Base-by-base conservation (phyloP, 2,329 filamentous ascomycete genomes). In the Penicillium occitanis region DNA sequence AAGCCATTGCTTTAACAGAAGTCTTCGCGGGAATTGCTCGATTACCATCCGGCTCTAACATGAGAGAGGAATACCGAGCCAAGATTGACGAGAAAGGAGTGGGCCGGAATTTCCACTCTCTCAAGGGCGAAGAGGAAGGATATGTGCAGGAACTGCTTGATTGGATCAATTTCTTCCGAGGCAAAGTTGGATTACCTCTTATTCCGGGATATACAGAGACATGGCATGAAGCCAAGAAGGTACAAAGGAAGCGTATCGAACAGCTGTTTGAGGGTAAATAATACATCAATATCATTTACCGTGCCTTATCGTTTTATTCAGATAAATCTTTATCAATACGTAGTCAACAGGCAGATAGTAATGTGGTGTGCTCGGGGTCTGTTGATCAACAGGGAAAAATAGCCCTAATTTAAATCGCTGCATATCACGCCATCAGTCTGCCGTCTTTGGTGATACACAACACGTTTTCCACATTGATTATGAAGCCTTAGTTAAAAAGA, bases 1-100 rank as follows among this genome's bases (percentile, higher is more conserved):
- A 91, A 72, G 88, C 87, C 0, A 85, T 88, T 68, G 84, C 83
- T 0, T 78, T 89, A 0, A 85, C 88, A 0, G 82, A 85, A 2
- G 83, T 88, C 0, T 80, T 88, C 3, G 79, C 85, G 0, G 86
- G 86, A 0, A 78, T 80, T 37, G 82, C 81, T 0, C 68, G 70
- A 1, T 72, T 90, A 22, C 87, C 88, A 0, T 67, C 73, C 0
- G 61, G 74, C 37, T 75, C 78, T 1, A 75, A 69, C 30, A 68
- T 68, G 61, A 63, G 14, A 48, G 30, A 55, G 17, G 53, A 64
- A 17, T 67, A 67, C 17, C 77, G 68, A 37, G 61, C 61, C 8
- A 63, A 53, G 11, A 22, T 63, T 13, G 37, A 57, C n/a, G 22
- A 57, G n/a, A 63, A 63, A 48, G 65, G 61, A n/a, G 35, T 58